A percentile compares a stretch with the other conserved stretches of the same genome.
Conservation (phyloP, 2,329 filamentous ascomycete genomes). For the Fragosphaeria purpurea region DNA sequence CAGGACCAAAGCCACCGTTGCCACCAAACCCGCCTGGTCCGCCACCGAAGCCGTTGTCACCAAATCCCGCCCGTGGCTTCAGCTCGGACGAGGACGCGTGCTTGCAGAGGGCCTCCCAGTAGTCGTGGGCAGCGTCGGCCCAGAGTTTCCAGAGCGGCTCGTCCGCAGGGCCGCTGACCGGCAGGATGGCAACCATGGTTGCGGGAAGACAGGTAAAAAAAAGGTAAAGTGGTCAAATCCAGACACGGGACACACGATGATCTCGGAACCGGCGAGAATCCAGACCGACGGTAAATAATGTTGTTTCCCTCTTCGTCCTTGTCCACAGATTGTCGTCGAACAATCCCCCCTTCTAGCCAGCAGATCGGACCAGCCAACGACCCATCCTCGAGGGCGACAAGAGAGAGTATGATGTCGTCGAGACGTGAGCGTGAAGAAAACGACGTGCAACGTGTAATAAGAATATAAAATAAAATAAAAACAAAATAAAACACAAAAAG, state of each 20-base stretch:
- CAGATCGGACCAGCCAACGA: neutral
- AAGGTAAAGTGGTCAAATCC: neutral
- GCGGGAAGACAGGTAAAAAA: neutral
- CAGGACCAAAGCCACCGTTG: neutral
- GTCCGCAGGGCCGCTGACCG: neutral
- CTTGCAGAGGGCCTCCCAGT: slow-evolving; percentile 9
- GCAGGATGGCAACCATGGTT: slow-evolving; percentile 10
- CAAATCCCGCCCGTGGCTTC: neutral
- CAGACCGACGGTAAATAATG: too few relatives aligned
- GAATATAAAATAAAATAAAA: too few relatives aligned
- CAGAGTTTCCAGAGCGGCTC: slow-evolving; percentile 4
- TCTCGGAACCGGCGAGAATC: too few relatives aligned
- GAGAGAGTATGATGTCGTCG: neutral
- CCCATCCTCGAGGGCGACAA: neutral
- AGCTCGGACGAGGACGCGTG: neutral
- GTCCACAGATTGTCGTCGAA: neutral
- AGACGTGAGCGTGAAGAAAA: too few relatives aligned
- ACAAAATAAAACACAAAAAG: neutral
- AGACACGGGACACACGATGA: too few relatives aligned
- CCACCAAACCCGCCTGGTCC: neutral
- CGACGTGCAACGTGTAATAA: too few relatives aligned
- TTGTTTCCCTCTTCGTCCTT: neutral
- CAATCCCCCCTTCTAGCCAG: neutral
- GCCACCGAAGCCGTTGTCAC: neutral
- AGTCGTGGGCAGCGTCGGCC: slow-evolving; percentile 1